Evolutionary conservation across 305 asterid species (phyloP), one percentile per base, ranked within the genome.

Genomic region (Fraxinus velutina): DNA sequence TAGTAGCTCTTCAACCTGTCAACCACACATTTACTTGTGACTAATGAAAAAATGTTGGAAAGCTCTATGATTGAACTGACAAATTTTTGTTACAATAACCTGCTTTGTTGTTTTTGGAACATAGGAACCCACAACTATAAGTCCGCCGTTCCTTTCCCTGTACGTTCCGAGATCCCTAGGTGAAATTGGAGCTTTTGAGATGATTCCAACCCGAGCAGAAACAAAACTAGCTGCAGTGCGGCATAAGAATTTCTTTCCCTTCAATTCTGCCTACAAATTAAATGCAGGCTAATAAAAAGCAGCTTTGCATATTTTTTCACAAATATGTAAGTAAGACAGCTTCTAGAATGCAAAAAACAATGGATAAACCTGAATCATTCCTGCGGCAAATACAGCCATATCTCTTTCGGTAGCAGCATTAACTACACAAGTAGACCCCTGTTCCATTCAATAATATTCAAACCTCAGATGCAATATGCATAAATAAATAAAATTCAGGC

Each of bases 181-280:
- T 70, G 85, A 80, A 57, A 95, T 85, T 79, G 97, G 97, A 87
- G 97, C 85, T 87, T 90, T 95, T 72, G 94, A 90, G 78, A 88
- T 86, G 75, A 95, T 95, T 80, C 99, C 99, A 81, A 95, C 85
- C 81, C 96, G 93, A 84, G 98, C 91, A 64, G 99, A 94, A 85
- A 95, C 99, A 86, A 95, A 95, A 89, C 98, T 95, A 78, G 99
- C 99, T 62, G 99, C 99, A 82, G 96, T 95, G 60, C 99, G 98
- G 94, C 97, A 93, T 78, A 95, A 86, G 90, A 91, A 95, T 85
- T 87, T 88, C 88, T 93, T 95, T 64, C 98, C 99, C 88, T 87
- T 92, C 83, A 92, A 83, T 90, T 95, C 99, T 73, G 99, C 97
- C 99, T 95, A 86, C 79, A 84, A 79, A 52, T 82, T 83, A 83